Evolutionary conservation across 305 asterid genomes (phyloP).

Genomic region (Vinca major): DNA sequence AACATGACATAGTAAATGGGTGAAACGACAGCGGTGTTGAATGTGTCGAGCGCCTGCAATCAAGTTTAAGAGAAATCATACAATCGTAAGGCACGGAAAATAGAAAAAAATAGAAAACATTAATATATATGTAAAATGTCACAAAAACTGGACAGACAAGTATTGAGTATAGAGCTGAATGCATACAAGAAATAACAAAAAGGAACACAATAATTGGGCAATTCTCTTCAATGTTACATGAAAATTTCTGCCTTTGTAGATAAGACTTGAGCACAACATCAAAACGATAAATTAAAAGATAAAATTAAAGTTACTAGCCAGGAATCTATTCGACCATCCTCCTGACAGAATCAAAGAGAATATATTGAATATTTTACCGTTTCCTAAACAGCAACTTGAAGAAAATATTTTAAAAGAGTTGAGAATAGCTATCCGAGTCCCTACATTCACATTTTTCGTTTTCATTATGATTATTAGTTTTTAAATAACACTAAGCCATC

Average conservation of each 20-base stretch:
- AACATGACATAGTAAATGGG: slow-evolving; percentile 97
- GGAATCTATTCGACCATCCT: background rate
- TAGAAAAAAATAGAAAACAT: background rate
- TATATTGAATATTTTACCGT: background rate
- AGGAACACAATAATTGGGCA: background rate
- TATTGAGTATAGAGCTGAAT: background rate
- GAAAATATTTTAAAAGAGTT: background rate
- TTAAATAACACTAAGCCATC: too few relatives aligned
- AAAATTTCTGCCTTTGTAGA: background rate
- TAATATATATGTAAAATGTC: background rate
- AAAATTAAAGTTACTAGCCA: background rate
- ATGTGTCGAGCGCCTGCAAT: slow-evolving; percentile 95
- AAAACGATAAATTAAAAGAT: background rate
- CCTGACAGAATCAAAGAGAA: background rate
- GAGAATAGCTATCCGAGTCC: background rate
- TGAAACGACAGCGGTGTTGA: slow-evolving; percentile 96
- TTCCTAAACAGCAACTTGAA: slow-evolving; percentile 1
- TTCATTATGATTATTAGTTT: too few relatives aligned
- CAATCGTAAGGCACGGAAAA: background rate
- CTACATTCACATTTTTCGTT: background rate
- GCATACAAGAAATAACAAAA: background rate
- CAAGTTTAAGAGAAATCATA: slow-evolving; percentile 21
- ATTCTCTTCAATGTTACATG: background rate
- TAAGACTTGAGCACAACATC: background rate
- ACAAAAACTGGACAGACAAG: background rate